Evolutionary conservation across 371 early-diverging fungal species (phyloP).

Genomic region (Rhizomucor miehei): DNA sequence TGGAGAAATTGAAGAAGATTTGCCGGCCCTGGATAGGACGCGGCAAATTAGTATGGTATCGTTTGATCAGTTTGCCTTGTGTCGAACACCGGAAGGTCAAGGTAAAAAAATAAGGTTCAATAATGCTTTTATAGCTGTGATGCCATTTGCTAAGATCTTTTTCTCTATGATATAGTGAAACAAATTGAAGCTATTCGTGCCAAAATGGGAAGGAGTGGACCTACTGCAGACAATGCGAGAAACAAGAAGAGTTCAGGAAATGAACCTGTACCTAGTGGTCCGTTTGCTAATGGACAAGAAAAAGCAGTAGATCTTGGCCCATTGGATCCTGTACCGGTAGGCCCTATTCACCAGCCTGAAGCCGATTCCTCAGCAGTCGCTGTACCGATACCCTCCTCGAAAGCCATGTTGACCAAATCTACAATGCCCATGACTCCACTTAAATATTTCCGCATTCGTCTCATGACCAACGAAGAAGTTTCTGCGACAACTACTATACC

Average conservation of each 20-base stretch:
- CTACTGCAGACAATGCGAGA: slow-evolving; percentile 20
- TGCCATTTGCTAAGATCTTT: too few relatives aligned
- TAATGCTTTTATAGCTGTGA: not conserved
- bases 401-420: slow-evolving; percentile 43
- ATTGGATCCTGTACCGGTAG: slow-evolving; percentile 11
- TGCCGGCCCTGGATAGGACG: slow-evolving; percentile 91
- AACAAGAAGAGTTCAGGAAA: slow-evolving; percentile 17
- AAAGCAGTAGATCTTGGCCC: slow-evolving; percentile 1
- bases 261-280: slow-evolving; percentile 1
- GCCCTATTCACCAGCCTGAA: slow-evolving; percentile 20
- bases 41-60: slow-evolving; percentile 82
- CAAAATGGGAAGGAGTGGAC: slow-evolving; percentile 35
- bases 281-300: not conserved
- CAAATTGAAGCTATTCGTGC: slow-evolving; percentile 42
- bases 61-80: slow-evolving; percentile 90
- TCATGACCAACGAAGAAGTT: slow-evolving; percentile 60
- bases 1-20: slow-evolving; percentile 93
- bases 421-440: slow-evolving; percentile 52
- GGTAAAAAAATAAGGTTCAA: slow-evolving; percentile 29
- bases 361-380: slow-evolving; percentile 45
- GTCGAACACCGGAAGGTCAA: slow-evolving; percentile 75
- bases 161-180: slow-evolving; percentile 19
- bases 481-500: slow-evolving; percentile 87
- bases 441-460: slow-evolving; percentile 60
- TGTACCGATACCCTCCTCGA: slow-evolving; percentile 47